Evolutionary conservation across 768 basidiomycete species (phyloP).

Genomic region (Tubosaeta sp.): DNA sequence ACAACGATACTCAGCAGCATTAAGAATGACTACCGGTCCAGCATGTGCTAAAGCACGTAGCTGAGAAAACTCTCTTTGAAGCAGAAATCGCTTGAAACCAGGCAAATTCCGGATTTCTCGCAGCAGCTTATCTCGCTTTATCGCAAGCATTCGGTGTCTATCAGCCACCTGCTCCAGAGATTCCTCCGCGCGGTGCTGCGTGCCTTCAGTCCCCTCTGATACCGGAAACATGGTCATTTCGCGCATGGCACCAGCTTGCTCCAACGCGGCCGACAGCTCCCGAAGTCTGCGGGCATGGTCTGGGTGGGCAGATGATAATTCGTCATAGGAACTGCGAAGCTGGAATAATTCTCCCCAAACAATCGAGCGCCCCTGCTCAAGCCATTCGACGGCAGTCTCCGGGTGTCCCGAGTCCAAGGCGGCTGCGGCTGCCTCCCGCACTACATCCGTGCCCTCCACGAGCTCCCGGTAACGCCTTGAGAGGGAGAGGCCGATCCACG

Average conservation of each 20-base stretch:
- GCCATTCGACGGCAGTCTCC: slow-evolving; percentile 12
- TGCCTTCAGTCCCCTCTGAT: neutral
- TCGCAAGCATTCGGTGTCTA: slow-evolving; percentile 4
- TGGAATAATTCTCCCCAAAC: slow-evolving; percentile 13
- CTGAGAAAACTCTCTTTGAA: neutral
- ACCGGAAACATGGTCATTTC: neutral
- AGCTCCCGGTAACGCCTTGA: slow-evolving; percentile 14
- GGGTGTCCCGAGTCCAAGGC: slow-evolving; percentile 11
- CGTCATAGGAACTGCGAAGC: slow-evolving; percentile 9
- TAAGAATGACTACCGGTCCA: slow-evolving; percentile 32
- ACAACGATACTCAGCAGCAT: slow-evolving; percentile 26
- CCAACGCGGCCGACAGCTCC: neutral
- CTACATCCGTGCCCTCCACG: slow-evolving; percentile 7
- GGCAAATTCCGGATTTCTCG: neutral
- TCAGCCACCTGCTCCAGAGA: slow-evolving; percentile 2
- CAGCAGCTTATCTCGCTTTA: neutral
- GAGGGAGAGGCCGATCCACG: slow-evolving; percentile 16
- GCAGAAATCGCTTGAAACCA: slow-evolving; percentile 6
- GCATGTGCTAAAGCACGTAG: slow-evolving; percentile 13
- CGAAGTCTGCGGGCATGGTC: slow-evolving; percentile 3
- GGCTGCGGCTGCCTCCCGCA: slow-evolving; percentile 20
- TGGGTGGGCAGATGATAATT: slow-evolving; percentile 2
- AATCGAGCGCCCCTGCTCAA: slow-evolving; percentile 15
- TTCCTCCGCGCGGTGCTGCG: neutral
- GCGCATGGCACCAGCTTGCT: neutral